Evolutionary conservation across 345 rosid genomes (phyloP).

Genomic region (Citrus sinensis): DNA sequence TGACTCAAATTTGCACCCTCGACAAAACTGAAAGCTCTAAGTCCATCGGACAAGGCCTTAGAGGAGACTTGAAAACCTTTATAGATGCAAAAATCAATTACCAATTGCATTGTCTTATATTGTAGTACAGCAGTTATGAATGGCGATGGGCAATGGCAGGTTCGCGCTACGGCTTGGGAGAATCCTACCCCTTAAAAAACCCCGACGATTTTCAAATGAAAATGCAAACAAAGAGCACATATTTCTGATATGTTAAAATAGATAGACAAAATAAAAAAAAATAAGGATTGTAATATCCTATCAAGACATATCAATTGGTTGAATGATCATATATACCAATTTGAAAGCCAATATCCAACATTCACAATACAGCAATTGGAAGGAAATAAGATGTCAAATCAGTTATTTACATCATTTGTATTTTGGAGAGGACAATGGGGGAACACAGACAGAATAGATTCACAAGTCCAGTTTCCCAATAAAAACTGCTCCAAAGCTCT

Average conservation of each 20-base stretch:
- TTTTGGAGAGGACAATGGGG: not conserved
- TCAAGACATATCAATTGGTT: not conserved
- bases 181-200: too few relatives aligned
- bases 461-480: not conserved
- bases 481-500: not conserved
- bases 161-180: too few relatives aligned
- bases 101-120: too few relatives aligned
- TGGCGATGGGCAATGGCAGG: too few relatives aligned
- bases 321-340: not conserved
- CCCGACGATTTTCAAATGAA: too few relatives aligned
- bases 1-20: too few relatives aligned
- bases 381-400: not conserved
- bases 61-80: too few relatives aligned
- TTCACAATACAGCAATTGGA: not conserved
- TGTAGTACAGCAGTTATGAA: too few relatives aligned
- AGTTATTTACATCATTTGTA: constrained; percentile 16
- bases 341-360: not conserved
- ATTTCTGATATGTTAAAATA: not conserved
- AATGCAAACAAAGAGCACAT: not conserved
- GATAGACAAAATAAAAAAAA: not conserved
- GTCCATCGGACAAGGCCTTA: too few relatives aligned
- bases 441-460: not conserved
- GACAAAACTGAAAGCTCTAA: too few relatives aligned
- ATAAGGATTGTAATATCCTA: not conserved
- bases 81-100: too few relatives aligned